Percentiles rank a stretch among this genome's conserved stretches.
Evolutionary conservation across 495 filamentous ascomycete genomes (phyloP).

Genomic region (Neurospora sp.): DNA sequence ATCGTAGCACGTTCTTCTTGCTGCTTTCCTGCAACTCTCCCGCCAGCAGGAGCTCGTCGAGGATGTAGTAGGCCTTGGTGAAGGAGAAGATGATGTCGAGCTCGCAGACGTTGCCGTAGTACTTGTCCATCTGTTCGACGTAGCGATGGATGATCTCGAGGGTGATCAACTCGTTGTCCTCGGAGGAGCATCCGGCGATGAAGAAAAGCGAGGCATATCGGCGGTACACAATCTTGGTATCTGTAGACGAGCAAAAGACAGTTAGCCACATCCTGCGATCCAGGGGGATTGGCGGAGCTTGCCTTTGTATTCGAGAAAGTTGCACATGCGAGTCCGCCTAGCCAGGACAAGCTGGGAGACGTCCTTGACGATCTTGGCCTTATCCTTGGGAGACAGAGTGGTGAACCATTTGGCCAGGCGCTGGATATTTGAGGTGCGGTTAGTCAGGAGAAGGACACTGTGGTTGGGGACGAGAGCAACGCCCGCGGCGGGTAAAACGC

Average conservation of each 20-base stretch:
- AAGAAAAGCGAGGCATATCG: slow-evolving; percentile 99
- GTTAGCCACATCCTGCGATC: background rate
- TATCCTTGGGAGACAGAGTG: slow-evolving; percentile 93
- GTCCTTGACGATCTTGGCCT: slow-evolving; percentile 99
- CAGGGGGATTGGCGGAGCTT: slow-evolving; percentile 2
- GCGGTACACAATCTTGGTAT: slow-evolving; percentile 96
- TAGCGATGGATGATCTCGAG: slow-evolving; percentile 98
- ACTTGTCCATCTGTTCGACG: slow-evolving; percentile 99
- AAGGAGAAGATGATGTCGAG: slow-evolving; percentile 97
- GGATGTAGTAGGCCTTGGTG: slow-evolving; percentile 87
- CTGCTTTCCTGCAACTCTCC: slow-evolving; percentile 98
- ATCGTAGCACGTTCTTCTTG: slow-evolving; percentile 94
- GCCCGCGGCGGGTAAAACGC: slow-evolving; percentile 38
- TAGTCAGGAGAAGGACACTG: slow-evolving; percentile 18
- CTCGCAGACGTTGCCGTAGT: slow-evolving; percentile 99
- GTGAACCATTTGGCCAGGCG: slow-evolving; percentile 99
- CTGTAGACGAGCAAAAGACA: slow-evolving; percentile 34
- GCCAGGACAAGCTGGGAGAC: slow-evolving; percentile 96
- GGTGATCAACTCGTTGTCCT: slow-evolving; percentile 95
- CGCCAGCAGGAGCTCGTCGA: slow-evolving; percentile 92
- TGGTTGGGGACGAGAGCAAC: slow-evolving; percentile 20
- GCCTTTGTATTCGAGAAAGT: slow-evolving; percentile 99
- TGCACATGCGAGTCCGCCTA: slow-evolving; percentile 95
- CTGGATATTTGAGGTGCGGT: slow-evolving; percentile 41
- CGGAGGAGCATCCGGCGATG: slow-evolving; percentile 89